Conservation (phyloP, 768 basidiomycete species). For the Tylopilus sp. region DNA sequence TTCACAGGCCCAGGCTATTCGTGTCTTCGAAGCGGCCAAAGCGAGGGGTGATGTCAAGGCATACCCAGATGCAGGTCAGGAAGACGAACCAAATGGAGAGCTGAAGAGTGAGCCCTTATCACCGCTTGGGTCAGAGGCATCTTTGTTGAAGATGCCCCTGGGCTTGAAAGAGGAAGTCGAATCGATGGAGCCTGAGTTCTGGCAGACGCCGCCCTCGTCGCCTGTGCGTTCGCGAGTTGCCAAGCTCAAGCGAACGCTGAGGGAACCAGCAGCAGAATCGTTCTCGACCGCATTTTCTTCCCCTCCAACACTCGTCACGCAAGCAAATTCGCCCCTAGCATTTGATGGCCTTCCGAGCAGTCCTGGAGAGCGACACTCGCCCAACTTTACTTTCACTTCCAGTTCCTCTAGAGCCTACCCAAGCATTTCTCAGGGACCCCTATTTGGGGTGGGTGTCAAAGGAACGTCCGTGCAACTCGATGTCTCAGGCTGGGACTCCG, state of each 20-base stretch:
- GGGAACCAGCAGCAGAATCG: conserved; percentile 6
- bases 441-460: not conserved
- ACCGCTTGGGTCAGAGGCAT: conserved; percentile 12
- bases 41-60: conserved; percentile 28
- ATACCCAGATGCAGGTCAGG: conserved; percentile 2
- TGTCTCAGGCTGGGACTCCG: conserved; percentile 5
- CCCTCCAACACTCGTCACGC: conserved; percentile 26
- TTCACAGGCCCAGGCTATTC: conserved; percentile 40
- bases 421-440: not conserved
- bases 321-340: conserved; percentile 14
- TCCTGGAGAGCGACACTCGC: conserved; percentile 7
- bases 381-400: conserved; percentile 17
- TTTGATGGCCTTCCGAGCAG: conserved; percentile 10
- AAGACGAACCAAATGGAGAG: not conserved
- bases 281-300: conserved; percentile 15
- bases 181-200: not conserved
- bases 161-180: not conserved
- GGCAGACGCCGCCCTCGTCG: conserved; percentile 1
- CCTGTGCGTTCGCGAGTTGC: not conserved
- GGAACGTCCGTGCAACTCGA: conserved; percentile 1
- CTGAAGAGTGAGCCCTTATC: conserved; percentile 12
- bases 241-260: conserved; percentile 9
- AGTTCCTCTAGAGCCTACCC: conserved; percentile 19
- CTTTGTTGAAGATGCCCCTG: conserved; percentile 17
- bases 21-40: conserved; percentile 29